A percentile compares a stretch with the other conserved stretches of the same genome.
phyloP scores from a whole-genome alignment of 1,284 basidiomycete genomes.

The Puccinia coronata region DNA sequence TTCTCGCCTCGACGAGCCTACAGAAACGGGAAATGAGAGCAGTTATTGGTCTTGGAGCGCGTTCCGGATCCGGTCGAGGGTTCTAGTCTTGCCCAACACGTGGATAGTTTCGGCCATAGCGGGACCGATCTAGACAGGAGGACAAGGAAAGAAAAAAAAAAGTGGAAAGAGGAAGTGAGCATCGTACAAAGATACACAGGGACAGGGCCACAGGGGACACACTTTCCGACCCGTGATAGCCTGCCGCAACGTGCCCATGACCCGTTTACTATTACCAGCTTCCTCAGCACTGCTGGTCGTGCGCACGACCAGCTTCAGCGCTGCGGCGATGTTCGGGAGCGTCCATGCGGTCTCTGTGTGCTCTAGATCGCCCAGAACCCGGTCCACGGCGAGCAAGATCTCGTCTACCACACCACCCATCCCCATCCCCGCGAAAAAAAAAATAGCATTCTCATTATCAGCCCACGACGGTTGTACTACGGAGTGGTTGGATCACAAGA shows the following conservation, averaged over 20 bases:
- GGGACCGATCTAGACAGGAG: constrained; percentile 62
- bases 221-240: constrained; percentile 79
- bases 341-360: too few relatives aligned
- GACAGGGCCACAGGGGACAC: too few relatives aligned
- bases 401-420: neutral
- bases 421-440: constrained; percentile 3
- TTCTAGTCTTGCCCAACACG: constrained; percentile 61
- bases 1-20: constrained; percentile 3
- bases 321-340: too few relatives aligned
- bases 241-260: constrained; percentile 73
- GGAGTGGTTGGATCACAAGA: too few relatives aligned
- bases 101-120: constrained; percentile 62
- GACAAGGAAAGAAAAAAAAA: neutral
- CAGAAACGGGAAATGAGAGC: neutral
- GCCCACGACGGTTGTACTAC: too few relatives aligned
- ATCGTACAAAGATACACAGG: too few relatives aligned
- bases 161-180: neutral
- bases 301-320: too few relatives aligned
- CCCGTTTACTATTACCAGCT: constrained; percentile 63
- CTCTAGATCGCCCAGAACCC: too few relatives aligned
- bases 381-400: too few relatives aligned
- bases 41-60: constrained; percentile 13
- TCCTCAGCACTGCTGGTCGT: neutral
- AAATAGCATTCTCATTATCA: too few relatives aligned
- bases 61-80: constrained; percentile 49